Evolutionary conservation across 2,329 filamentous ascomycete species (phyloP).

Genomic region (Colletotrichum simmondsii): DNA sequence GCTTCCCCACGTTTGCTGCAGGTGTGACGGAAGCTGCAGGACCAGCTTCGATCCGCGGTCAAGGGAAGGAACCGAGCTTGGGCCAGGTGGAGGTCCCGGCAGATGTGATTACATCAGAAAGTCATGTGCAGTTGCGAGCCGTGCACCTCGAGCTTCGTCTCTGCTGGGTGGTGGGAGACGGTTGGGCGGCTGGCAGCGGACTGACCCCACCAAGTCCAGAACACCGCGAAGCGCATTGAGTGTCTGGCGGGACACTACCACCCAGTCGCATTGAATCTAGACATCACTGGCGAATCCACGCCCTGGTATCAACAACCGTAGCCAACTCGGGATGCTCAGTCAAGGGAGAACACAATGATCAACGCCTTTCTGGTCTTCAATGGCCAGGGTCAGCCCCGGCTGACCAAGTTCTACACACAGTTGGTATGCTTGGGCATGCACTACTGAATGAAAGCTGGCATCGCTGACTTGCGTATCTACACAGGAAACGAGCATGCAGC

Average conservation of each 20-base stretch:
- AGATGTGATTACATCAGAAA: constrained; percentile 26
- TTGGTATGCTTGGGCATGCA: constrained; percentile 66
- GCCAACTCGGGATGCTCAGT: constrained; percentile 36
- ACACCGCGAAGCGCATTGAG: neutral
- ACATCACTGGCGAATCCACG: neutral
- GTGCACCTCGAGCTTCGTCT: constrained; percentile 17
- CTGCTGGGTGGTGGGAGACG: neutral
- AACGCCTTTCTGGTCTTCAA: constrained; percentile 99
- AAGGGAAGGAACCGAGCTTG: constrained; percentile 16
- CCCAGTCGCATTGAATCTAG: neutral
- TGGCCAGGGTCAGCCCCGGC: constrained; percentile 93
- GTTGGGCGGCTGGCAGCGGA: neutral
- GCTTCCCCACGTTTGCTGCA: constrained; percentile 33
- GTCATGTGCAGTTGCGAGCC: constrained; percentile 29
- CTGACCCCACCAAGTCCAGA: constrained; percentile 22
- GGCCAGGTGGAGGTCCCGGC: neutral
- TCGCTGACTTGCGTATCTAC: neutral
- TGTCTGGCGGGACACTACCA: neutral
- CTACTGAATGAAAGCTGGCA: neutral
- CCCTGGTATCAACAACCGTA: neutral
- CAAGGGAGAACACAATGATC: constrained; percentile 75
- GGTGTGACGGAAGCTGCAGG: constrained; percentile 10
- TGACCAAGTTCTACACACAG: constrained; percentile 99
- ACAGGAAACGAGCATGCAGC: constrained; percentile 96
- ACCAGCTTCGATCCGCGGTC: neutral